Evolutionary conservation across 306 rosid species (phyloP).

Genomic region (Glycine tomentella): DNA sequence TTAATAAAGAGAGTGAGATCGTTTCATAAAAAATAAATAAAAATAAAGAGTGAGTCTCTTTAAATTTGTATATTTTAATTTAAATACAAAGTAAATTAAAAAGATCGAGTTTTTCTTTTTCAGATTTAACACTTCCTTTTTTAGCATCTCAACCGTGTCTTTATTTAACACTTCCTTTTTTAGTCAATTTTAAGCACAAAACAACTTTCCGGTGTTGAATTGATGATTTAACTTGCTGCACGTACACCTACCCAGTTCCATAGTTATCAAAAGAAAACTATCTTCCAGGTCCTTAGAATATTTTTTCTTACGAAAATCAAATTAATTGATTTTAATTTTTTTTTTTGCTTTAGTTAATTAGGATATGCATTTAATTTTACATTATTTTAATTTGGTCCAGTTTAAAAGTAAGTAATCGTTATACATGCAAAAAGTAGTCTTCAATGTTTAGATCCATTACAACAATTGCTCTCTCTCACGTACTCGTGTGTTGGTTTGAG

Average conservation of each 20-base stretch:
- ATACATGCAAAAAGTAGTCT: background rate
- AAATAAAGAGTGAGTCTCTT: no score
- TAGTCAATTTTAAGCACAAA: background rate
- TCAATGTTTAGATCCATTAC: background rate
- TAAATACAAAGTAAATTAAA: background rate
- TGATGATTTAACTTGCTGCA: conserved; percentile 1
- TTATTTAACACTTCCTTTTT: background rate
- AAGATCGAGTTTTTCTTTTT: background rate
- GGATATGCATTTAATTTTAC: background rate
- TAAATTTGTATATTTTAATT: no score
- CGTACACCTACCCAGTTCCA: background rate
- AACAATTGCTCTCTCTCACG: background rate
- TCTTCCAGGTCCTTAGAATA: background rate
- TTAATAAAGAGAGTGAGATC: background rate
- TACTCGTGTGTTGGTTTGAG: background rate
- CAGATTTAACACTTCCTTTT: background rate
- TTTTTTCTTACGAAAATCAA: background rate
- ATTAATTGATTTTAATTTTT: background rate
- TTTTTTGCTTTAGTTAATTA: no score
- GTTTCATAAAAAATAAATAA: no score
- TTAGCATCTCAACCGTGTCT: background rate
- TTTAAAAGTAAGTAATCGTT: background rate
- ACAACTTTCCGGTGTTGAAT: background rate
- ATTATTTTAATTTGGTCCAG: background rate
- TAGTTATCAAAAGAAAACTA: background rate